These are phyloP conservation scores for Pestalotiopsis sp. DNA, from an alignment of 2,329 filamentous ascomycete species.

Conservation along the genomic window DNA sequence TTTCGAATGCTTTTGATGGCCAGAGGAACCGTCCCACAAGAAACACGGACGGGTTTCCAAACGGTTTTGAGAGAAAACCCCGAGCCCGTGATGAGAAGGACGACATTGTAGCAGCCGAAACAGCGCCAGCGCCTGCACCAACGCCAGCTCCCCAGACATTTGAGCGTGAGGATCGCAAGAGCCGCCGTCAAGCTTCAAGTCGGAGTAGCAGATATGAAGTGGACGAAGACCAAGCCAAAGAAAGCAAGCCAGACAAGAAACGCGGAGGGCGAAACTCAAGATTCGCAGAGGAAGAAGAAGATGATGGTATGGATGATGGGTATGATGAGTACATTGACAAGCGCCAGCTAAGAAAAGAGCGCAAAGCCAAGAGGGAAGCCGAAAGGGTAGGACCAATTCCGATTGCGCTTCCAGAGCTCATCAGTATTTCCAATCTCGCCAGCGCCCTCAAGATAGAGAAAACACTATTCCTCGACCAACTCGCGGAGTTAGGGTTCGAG, in stretches of 20 bases:
- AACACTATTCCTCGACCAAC: conserved; percentile 71
- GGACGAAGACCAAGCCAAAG: not conserved
- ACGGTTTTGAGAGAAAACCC: not conserved
- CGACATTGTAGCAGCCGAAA: not conserved
- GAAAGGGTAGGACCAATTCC: conserved; percentile 46
- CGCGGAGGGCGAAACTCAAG: not conserved
- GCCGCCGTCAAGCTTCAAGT: not conserved
- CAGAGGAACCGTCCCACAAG: not conserved
- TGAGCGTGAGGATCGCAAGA: not conserved
- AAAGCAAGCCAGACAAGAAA: conserved; percentile 7
- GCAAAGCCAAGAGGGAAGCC: conserved; percentile 41
- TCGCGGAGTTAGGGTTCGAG: conserved; percentile 88
- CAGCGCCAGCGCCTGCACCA: not conserved
- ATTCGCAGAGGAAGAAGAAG: conserved; percentile 4
- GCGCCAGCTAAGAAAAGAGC: conserved; percentile 40
- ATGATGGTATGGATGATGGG: conserved; percentile 15
- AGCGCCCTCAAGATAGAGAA: conserved; percentile 71
- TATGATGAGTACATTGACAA: conserved; percentile 43
- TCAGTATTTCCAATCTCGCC: conserved; percentile 84
- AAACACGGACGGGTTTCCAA: not conserved
- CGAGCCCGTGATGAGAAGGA: not conserved
- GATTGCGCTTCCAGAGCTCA: conserved; percentile 86
- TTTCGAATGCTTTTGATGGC: not conserved
- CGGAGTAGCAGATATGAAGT: conserved; percentile 8
- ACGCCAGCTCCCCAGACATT: not conserved